These are phyloP conservation scores for Pistacia vera DNA, from an alignment of 345 rosid genomes.

Conservation along the genomic window DNA sequence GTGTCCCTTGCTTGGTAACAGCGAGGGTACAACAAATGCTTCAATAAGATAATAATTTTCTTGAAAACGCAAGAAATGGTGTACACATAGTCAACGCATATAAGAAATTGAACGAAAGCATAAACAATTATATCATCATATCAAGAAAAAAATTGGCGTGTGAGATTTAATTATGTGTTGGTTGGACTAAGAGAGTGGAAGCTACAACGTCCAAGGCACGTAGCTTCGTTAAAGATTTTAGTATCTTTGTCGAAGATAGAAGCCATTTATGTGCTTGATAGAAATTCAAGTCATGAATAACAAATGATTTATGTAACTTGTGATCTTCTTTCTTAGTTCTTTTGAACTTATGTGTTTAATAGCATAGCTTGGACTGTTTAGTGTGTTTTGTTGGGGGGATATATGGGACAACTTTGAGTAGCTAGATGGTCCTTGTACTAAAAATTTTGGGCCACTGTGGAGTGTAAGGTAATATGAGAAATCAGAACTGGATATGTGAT, in stretches of 20 bases:
- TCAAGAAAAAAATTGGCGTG: conserved; percentile 12
- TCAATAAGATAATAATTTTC: no score
- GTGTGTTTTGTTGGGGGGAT: no score
- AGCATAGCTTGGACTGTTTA: no score
- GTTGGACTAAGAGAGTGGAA: conserved; percentile 33
- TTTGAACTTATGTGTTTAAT: neutral
- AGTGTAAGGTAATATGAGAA: no score
- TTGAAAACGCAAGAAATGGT: no score
- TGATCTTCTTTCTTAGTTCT: neutral
- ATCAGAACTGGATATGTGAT: no score
- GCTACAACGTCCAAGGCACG: conserved; percentile 33
- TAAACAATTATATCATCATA: neutral
- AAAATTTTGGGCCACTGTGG: neutral
- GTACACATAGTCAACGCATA: no score
- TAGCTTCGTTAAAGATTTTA: conserved; percentile 37
- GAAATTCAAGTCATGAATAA: neutral
- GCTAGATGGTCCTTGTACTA: neutral
- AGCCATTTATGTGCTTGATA: conserved; percentile 18
- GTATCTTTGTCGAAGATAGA: conserved; percentile 31
- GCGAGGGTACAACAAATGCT: neutral
- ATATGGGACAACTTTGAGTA: neutral
- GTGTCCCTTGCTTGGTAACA: conserved; percentile 22
- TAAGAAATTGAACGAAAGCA: no score
- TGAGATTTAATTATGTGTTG: neutral
- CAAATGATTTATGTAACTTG: neutral